These are phyloP conservation scores for Cajanus cajan DNA, from an alignment of 306 rosid species.

Conservation along the genomic window DNA sequence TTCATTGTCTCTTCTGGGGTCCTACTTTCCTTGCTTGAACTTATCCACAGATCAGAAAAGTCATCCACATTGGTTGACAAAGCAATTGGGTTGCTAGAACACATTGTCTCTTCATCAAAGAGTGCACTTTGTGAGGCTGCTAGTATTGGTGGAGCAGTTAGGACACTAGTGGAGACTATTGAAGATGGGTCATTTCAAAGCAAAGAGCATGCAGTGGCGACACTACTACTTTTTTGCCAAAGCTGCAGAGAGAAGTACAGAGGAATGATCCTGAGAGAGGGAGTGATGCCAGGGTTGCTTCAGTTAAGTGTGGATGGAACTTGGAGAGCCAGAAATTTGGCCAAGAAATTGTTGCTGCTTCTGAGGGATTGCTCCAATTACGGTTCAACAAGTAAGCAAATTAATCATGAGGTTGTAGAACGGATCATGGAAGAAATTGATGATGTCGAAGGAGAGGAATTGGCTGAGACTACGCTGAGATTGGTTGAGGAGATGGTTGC, in stretches of 20 bases:
- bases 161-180: constrained; percentile 51
- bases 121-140: constrained; percentile 46
- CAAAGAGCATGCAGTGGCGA: constrained; percentile 56
- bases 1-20: constrained; percentile 43
- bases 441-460: constrained; percentile 44
- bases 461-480: constrained; percentile 38
- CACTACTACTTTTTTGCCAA: constrained; percentile 50
- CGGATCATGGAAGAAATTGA: constrained; percentile 57
- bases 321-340: constrained; percentile 37
- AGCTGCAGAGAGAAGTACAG: constrained; percentile 63
- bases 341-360: constrained; percentile 47
- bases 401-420: constrained; percentile 35
- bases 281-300: constrained; percentile 64
- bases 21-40: constrained; percentile 37
- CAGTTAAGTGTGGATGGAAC: constrained; percentile 69
- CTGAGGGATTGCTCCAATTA: constrained; percentile 46
- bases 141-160: constrained; percentile 32
- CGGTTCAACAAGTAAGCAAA: constrained; percentile 31
- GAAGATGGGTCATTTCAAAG: constrained; percentile 55
- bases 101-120: constrained; percentile 46
- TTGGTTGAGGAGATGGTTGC: constrained; percentile 53
- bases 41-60: constrained; percentile 38
- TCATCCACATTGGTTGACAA: constrained; percentile 44
- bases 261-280: constrained; percentile 52
- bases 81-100: constrained; percentile 51